Conservation (phyloP, 2,329 filamentous ascomycete species). For the Xylariomycetidae sp. region DNA sequence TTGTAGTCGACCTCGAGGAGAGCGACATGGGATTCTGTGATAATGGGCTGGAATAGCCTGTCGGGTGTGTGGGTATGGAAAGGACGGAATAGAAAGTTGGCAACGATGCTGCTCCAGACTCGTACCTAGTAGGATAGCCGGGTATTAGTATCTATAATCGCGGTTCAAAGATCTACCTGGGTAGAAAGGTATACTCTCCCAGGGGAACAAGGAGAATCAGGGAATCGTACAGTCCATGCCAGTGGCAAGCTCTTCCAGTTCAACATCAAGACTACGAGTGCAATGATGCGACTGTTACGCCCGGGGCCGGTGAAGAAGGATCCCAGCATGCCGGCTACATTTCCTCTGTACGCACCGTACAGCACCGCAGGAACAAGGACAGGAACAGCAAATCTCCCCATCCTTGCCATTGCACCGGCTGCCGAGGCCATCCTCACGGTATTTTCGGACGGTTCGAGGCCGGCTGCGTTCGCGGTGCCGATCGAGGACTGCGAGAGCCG, state of each 20-base stretch:
- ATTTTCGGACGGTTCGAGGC: slow-evolving; percentile 5
- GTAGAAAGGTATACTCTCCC: background rate
- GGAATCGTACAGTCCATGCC: slow-evolving; percentile 66
- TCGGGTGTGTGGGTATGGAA: slow-evolving; percentile 48
- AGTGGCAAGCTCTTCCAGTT: slow-evolving; percentile 74
- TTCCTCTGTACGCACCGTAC: slow-evolving; percentile 42
- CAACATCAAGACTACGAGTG: slow-evolving; percentile 51
- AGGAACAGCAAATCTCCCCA: slow-evolving; percentile 25
- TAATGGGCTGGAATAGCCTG: slow-evolving; percentile 68
- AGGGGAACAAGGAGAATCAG: background rate
- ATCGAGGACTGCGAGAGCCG: slow-evolving; percentile 4
- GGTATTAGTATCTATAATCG: background rate
- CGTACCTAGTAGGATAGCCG: slow-evolving; percentile 43
- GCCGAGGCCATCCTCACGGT: slow-evolving; percentile 20
- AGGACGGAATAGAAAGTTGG: slow-evolving; percentile 48
- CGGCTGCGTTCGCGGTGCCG: slow-evolving; percentile 2
- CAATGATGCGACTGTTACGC: slow-evolving; percentile 45
- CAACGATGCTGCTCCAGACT: slow-evolving; percentile 52
- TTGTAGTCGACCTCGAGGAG: slow-evolving; percentile 83
- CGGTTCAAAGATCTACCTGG: no score
- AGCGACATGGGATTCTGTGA: slow-evolving; percentile 62
- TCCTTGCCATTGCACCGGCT: slow-evolving; percentile 13
- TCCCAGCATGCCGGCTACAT: slow-evolving; percentile 34
- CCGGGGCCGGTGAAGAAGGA: slow-evolving; percentile 51
- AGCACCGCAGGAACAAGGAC: slow-evolving; percentile 40